phyloP scores from a whole-genome alignment of 306 rosid species.

The Pachyrhizus erosus region DNA sequence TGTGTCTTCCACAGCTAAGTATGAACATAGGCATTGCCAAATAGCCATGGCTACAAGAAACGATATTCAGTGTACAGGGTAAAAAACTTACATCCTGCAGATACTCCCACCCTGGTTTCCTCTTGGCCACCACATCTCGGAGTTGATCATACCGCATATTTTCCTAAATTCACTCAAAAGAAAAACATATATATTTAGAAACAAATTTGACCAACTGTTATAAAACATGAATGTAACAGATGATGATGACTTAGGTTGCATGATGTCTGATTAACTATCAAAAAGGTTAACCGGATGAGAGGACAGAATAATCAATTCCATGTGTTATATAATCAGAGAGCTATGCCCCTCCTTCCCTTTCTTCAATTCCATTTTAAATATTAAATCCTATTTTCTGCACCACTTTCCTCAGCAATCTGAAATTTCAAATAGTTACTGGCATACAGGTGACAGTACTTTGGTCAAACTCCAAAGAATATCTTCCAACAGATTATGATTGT shows the following conservation, averaged over 20 bases:
- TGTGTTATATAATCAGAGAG: not conserved
- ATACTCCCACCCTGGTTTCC: conserved; percentile 96
- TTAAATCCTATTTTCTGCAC: conserved; percentile 1
- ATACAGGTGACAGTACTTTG: not conserved
- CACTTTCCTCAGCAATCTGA: conserved; percentile 4
- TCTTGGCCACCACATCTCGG: conserved; percentile 85
- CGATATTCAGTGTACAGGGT: conserved; percentile 10
- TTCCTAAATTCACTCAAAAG: conserved; percentile 61
- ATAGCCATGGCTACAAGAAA: conserved; percentile 33
- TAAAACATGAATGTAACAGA: not conserved
- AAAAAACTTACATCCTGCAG: conserved; percentile 76
- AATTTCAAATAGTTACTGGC: not conserved
- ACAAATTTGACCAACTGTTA: conserved; percentile 14
- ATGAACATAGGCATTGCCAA: conserved; percentile 17
- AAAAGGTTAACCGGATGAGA: conserved; percentile 12
- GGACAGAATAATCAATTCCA: conserved; percentile 17
- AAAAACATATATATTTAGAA: conserved; percentile 19
- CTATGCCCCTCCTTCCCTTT: not conserved
- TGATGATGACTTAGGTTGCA: conserved; percentile 19
- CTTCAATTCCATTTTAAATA: conserved; percentile 21
- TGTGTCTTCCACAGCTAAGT: not conserved
- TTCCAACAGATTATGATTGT: conserved; percentile 19
- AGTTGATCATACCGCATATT: conserved; percentile 84
- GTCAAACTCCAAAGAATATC: conserved; percentile 11
- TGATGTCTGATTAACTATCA: conserved; percentile 3